Evolutionary conservation across 2,329 filamentous ascomycete species (phyloP).

Genomic region (Golovinomyces cichoracearum): DNA sequence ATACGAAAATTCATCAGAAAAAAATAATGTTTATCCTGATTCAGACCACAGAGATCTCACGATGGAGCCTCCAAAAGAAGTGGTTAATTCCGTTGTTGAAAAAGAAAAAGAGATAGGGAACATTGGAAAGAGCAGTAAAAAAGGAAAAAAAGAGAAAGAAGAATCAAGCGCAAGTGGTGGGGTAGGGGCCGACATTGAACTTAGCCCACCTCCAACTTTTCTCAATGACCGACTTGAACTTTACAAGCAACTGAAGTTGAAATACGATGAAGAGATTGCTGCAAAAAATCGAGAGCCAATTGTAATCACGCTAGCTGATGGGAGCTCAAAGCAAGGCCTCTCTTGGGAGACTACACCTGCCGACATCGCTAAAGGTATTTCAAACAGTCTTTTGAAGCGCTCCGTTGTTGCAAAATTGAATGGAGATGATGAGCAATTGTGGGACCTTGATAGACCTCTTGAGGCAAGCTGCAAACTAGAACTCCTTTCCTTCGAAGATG

Average conservation of each 20-base stretch:
- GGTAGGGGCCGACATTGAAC: conserved; percentile 14
- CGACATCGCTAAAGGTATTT: conserved; percentile 52
- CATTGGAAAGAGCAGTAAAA: not conserved
- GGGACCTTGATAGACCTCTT: conserved; percentile 77
- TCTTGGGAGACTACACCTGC: conserved; percentile 81
- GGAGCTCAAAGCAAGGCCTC: conserved; percentile 44
- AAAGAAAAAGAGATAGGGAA: not conserved
- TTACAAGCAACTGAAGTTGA: conserved; percentile 70
- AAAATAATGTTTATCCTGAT: no score
- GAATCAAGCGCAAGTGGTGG: conserved; percentile 17
- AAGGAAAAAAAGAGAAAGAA: conserved; percentile 12
- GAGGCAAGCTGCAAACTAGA: conserved; percentile 71
- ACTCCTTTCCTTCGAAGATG: conserved; percentile 53
- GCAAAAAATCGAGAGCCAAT: conserved; percentile 48
- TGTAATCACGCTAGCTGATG: conserved; percentile 46
- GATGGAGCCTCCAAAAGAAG: not conserved
- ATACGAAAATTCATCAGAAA: not conserved
- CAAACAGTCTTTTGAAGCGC: conserved; percentile 61
- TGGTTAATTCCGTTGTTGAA: not conserved
- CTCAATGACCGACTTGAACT: conserved; percentile 62
- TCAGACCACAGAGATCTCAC: no score
- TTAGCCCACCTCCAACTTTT: conserved; percentile 39
- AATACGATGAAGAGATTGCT: conserved; percentile 52
- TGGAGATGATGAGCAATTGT: conserved; percentile 42
- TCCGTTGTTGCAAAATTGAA: conserved; percentile 70